Evolutionary conservation across 495 filamentous ascomycete genomes (phyloP).

Genomic region (Coniosporium apollinis): DNA sequence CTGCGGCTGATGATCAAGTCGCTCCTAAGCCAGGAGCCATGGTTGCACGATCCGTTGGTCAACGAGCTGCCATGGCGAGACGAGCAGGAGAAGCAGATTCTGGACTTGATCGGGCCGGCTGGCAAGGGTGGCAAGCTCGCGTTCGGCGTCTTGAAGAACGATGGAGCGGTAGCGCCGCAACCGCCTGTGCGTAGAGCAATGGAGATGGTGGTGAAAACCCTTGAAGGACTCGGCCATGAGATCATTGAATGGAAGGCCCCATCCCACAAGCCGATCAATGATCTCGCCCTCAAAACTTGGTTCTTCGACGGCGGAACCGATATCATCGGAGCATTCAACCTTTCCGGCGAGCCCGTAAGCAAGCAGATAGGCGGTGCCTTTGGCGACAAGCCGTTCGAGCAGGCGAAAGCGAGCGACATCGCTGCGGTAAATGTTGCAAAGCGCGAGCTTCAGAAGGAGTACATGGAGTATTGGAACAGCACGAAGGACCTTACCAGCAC

Average conservation of each 20-base stretch:
- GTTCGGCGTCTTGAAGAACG: slow-evolving; percentile 36
- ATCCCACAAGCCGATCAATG: slow-evolving; percentile 23
- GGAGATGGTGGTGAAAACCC: slow-evolving; percentile 30
- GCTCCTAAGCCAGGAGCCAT: slow-evolving; percentile 39
- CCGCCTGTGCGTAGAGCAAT: slow-evolving; percentile 40
- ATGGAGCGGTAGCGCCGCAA: slow-evolving; percentile 31
- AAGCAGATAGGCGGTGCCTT: slow-evolving; percentile 25
- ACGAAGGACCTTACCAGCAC: slow-evolving; percentile 37
- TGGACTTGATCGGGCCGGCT: slow-evolving; percentile 23
- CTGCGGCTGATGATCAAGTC: slow-evolving; percentile 37
- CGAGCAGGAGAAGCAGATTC: slow-evolving; percentile 31
- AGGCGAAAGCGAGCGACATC: slow-evolving; percentile 30
- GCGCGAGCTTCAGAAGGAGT: slow-evolving; percentile 42
- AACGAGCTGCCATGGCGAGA: slow-evolving; percentile 47
- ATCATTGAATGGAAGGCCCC: slow-evolving; percentile 42
- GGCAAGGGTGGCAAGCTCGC: slow-evolving; percentile 22
- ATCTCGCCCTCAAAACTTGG: slow-evolving; percentile 27
- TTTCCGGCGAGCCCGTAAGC: slow-evolving; percentile 37
- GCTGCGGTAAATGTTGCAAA: slow-evolving; percentile 39
- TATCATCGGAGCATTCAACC: slow-evolving; percentile 27
- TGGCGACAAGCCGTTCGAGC: slow-evolving; percentile 16
- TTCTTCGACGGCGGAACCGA: slow-evolving; percentile 33
- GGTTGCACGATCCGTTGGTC: slow-evolving; percentile 46
- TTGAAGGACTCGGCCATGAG: slow-evolving; percentile 38
- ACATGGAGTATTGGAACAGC: slow-evolving; percentile 55